phyloP scores from a whole-genome alignment of 2,329 filamentous ascomycete genomes.

The Colletotrichum sp. region DNA sequence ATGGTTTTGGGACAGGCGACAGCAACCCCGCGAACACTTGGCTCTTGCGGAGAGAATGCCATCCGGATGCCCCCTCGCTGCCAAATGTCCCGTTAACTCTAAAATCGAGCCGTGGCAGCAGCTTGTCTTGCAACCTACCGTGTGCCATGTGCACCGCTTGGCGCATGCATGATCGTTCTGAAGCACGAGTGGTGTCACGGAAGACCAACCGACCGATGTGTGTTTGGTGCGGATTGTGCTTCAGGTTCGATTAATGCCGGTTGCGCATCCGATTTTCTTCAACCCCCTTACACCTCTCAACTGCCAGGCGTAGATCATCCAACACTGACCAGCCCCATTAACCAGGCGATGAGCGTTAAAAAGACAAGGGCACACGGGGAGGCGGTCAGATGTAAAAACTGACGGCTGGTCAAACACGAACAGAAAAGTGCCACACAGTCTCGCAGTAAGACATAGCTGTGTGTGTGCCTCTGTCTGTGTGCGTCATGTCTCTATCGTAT shows the following conservation, averaged over 20 bases:
- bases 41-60: slow-evolving; percentile 16
- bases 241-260: slow-evolving; percentile 12
- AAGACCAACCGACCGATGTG: slow-evolving; percentile 11
- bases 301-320: slow-evolving; percentile 9
- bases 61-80: slow-evolving; percentile 8
- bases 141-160: slow-evolving; percentile 21
- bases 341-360: neutral
- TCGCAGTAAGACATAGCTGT: neutral
- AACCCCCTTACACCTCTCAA: neutral
- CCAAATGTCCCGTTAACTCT: neutral
- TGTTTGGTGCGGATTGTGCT: slow-evolving; percentile 4
- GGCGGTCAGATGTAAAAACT: neutral
- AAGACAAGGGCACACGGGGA: neutral
- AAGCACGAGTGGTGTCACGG: slow-evolving; percentile 23
- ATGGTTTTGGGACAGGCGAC: neutral
- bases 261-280: neutral
- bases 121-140: slow-evolving; percentile 3
- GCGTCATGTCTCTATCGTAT: neutral
- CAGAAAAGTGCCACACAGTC: neutral
- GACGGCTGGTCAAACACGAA: neutral
- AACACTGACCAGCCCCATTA: neutral
- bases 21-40: slow-evolving; percentile 18
- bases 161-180: slow-evolving; percentile 22
- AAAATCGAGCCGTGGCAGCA: neutral
- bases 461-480: neutral